Evolutionary conservation across 805 yeast species (phyloP).

Genomic region (Myxozyma sirexii): DNA sequence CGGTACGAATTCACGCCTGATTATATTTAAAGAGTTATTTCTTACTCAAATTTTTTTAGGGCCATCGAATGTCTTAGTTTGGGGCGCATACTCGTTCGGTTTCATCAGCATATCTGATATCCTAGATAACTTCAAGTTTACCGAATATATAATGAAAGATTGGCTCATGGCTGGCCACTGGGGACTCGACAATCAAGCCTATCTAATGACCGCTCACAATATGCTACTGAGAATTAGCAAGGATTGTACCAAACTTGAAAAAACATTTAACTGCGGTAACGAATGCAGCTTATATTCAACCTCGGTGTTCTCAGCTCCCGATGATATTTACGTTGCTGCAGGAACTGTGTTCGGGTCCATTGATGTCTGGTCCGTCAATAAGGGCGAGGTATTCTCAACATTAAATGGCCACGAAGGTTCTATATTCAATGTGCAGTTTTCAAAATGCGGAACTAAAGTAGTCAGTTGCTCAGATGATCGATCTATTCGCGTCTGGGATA

Average conservation of each 20-base stretch:
- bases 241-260: conserved; percentile 5
- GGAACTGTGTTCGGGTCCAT: conserved; percentile 95
- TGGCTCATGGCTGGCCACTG: conserved; percentile 76
- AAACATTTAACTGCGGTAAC: conserved; percentile 35
- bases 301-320: conserved; percentile 53
- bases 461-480: conserved; percentile 94
- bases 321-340: conserved; percentile 64
- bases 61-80: conserved; percentile 45
- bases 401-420: conserved; percentile 87
- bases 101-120: conserved; percentile 46
- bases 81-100: conserved; percentile 75
- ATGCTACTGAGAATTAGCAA: conserved; percentile 51
- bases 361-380: conserved; percentile 67
- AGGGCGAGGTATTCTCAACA: conserved; percentile 51
- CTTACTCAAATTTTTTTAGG: conserved; percentile 1
- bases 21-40: not conserved
- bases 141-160: conserved; percentile 56
- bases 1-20: not conserved
- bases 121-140: conserved; percentile 32
- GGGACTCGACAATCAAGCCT: conserved; percentile 47
- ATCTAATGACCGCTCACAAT: conserved; percentile 79
- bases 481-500: conserved; percentile 76
- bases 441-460: conserved; percentile 55
- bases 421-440: conserved; percentile 75
- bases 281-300: conserved; percentile 78